Evolutionary conservation across 352 stramenopile genomes (phyloP).

Genomic region (Aphanomyces stellatus): DNA sequence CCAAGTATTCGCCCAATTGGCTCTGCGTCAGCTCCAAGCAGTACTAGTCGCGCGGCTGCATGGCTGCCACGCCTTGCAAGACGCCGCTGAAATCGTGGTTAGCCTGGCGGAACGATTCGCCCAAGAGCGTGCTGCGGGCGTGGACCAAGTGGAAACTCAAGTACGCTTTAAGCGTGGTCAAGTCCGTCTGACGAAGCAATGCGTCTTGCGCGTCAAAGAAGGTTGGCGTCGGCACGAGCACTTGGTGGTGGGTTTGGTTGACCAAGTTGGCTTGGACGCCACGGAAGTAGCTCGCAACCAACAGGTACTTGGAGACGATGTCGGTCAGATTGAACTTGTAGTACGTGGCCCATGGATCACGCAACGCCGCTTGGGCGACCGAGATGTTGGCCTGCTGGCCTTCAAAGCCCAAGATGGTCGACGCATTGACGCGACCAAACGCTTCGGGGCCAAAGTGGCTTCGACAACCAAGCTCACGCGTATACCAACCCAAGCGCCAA

Average conservation of each 20-base stretch:
- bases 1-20: slow-evolving; percentile 82
- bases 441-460: too few species aligned
- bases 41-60: slow-evolving; percentile 34
- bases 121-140: slow-evolving; percentile 32
- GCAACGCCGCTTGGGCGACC: slow-evolving; percentile 75
- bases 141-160: slow-evolving; percentile 55
- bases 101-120: slow-evolving; percentile 42
- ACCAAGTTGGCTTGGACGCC: slow-evolving; percentile 34
- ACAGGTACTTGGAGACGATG: slow-evolving; percentile 39
- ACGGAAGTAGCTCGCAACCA: slow-evolving; percentile 39
- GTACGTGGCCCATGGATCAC: slow-evolving; percentile 79
- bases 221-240: slow-evolving; percentile 37
- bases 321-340: slow-evolving; percentile 74
- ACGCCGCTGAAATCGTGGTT: slow-evolving; percentile 42
- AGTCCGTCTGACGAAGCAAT: slow-evolving; percentile 30
- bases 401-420: slow-evolving; percentile 60
- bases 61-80: slow-evolving; percentile 26
- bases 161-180: slow-evolving; percentile 45
- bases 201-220: slow-evolving; percentile 46
- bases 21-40: slow-evolving; percentile 66
- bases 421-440: slow-evolving; percentile 15
- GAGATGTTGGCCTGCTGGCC: slow-evolving; percentile 69
- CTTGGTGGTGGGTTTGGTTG: slow-evolving; percentile 28
- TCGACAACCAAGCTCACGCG: too few species aligned
- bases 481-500: too few species aligned